These are phyloP conservation scores for Parafenestella ontariensis DNA, from an alignment of 2,329 filamentous ascomycete genomes.

Conservation along the genomic window DNA sequence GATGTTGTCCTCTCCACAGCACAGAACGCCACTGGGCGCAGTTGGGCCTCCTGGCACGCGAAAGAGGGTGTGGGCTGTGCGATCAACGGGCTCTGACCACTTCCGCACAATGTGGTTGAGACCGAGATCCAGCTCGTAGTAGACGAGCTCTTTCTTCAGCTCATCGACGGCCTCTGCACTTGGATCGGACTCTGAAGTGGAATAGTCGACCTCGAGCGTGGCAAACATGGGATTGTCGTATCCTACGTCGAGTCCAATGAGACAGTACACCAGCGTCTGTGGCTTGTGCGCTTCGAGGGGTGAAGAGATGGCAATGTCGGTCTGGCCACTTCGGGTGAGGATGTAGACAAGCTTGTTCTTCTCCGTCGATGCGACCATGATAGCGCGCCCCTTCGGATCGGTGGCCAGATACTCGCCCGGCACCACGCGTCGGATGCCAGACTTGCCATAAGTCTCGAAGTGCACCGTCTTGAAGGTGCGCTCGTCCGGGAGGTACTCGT, in stretches of 20 bases:
- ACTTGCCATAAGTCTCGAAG: slow-evolving; percentile 98
- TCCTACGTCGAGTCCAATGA: slow-evolving; percentile 90
- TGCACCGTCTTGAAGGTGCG: slow-evolving; percentile 90
- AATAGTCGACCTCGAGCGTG: slow-evolving; percentile 91
- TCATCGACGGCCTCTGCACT: slow-evolving; percentile 82
- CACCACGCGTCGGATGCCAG: slow-evolving; percentile 88
- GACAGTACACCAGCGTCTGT: slow-evolving; percentile 85
- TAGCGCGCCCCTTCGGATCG: slow-evolving; percentile 94
- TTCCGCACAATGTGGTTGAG: slow-evolving; percentile 96
- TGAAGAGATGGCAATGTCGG: slow-evolving; percentile 94
- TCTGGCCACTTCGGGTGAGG: slow-evolving; percentile 91
- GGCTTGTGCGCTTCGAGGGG: slow-evolving; percentile 95
- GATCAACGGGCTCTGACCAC: slow-evolving; percentile 93
- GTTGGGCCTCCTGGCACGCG: slow-evolving; percentile 94
- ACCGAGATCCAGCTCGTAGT: slow-evolving; percentile 96
- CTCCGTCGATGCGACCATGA: slow-evolving; percentile 90
- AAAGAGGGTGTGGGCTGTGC: slow-evolving; percentile 87
- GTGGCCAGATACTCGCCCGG: slow-evolving; percentile 96
- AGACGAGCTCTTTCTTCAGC: slow-evolving; percentile 88
- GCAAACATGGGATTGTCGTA: slow-evolving; percentile 98
- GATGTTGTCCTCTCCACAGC: slow-evolving; percentile 92
- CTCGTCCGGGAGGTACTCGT: slow-evolving; percentile 87
- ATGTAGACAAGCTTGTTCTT: slow-evolving; percentile 99
- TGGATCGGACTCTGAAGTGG: slow-evolving; percentile 88
- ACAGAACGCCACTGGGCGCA: slow-evolving; percentile 91